Evolutionary conservation across 73 alveolate species (phyloP).

Genomic region (Tetrahymena borealis): DNA sequence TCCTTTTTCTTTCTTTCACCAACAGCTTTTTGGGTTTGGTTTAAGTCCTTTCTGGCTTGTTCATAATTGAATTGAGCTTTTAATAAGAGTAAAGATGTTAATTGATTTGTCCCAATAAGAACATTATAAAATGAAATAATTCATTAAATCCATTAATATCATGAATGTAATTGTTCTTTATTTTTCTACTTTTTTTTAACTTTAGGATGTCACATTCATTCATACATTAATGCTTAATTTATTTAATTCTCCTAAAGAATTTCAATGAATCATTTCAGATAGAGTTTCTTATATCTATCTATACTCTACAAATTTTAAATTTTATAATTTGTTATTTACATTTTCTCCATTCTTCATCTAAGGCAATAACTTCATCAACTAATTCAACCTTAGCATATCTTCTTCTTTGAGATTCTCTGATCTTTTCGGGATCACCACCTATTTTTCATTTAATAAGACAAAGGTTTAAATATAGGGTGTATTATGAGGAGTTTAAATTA

Average conservation of each 20-base stretch:
- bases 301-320: not conserved
- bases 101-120: no score
- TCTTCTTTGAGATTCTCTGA: conserved; percentile 13
- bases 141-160: no score
- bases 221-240: no score
- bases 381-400: conserved; percentile 26
- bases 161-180: no score
- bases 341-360: conserved; percentile 82
- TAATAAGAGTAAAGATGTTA: not conserved
- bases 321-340: not conserved
- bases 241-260: no score
- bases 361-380: conserved; percentile 43
- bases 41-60: conserved; percentile 56
- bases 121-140: no score
- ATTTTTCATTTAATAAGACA: not conserved
- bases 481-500: no score
- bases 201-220: no score
- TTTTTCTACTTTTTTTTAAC: no score
- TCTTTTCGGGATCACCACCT: conserved; percentile 38
- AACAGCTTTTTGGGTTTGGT: conserved; percentile 51
- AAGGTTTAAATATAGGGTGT: no score
- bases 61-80: conserved; percentile 51
- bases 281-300: not conserved
- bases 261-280: no score
- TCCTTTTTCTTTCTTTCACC: conserved; percentile 65